Percentiles rank a stretch among this genome's conserved stretches.
These are phyloP conservation scores for Fusarium papillatum DNA, from an alignment of 2,329 filamentous ascomycete species.

Conservation along the genomic window DNA sequence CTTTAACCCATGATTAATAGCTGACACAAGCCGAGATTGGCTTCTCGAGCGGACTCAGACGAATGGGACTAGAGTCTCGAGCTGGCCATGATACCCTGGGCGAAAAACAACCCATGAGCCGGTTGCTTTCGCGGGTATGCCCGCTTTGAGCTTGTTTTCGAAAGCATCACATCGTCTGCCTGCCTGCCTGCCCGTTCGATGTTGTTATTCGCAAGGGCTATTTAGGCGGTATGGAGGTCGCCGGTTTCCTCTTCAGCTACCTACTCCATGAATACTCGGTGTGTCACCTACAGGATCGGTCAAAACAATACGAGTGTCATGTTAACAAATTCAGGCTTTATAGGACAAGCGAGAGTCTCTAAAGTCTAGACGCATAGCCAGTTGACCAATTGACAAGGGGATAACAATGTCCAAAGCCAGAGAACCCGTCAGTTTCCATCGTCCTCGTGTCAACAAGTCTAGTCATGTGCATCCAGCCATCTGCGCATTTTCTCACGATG, in stretches of 20 bases:
- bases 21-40: conserved; percentile 16
- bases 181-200: background rate
- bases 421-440: background rate
- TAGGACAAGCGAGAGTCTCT: background rate
- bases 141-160: background rate
- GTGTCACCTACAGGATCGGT: background rate
- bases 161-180: background rate
- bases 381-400: background rate
- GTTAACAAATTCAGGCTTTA: background rate
- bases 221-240: background rate
- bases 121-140: background rate
- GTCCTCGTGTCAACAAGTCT: background rate
- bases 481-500: background rate
- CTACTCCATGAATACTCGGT: background rate
- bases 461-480: background rate
- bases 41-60: background rate
- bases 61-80: background rate
- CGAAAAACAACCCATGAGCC: background rate
- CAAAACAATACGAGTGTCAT: background rate
- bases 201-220: background rate
- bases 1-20: background rate
- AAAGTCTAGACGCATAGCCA: background rate
- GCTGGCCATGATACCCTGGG: background rate
- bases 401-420: background rate
- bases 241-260: background rate